These are phyloP conservation scores for Casaregolazyma suthepensis DNA, from an alignment of 1,139 yeast species.

Conservation along the genomic window DNA sequence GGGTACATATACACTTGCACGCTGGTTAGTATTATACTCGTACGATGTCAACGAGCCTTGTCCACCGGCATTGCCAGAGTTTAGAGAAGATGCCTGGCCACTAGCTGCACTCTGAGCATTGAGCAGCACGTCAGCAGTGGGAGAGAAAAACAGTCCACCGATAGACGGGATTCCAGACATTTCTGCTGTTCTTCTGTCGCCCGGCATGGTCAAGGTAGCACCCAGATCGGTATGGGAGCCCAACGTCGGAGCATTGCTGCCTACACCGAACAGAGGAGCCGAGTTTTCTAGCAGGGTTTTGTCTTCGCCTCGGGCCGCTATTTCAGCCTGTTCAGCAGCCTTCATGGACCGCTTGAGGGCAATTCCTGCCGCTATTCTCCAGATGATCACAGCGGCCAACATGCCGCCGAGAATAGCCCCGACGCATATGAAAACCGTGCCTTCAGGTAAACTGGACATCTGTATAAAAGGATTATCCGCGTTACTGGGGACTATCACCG, in stretches of 20 bases:
- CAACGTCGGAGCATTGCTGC: slow-evolving; percentile 13
- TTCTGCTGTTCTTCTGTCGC: slow-evolving; percentile 10
- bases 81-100: slow-evolving; percentile 11
- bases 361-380: slow-evolving; percentile 26
- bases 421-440: slow-evolving; percentile 76
- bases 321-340: slow-evolving; percentile 17
- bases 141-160: slow-evolving; percentile 56
- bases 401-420: slow-evolving; percentile 62
- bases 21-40: slow-evolving; percentile 2
- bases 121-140: slow-evolving; percentile 69
- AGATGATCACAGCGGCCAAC: slow-evolving; percentile 39
- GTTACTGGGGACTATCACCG: slow-evolving; percentile 56
- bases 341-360: slow-evolving; percentile 22
- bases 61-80: slow-evolving; percentile 9
- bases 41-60: neutral
- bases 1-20: slow-evolving; percentile 32
- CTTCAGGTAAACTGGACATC: slow-evolving; percentile 49
- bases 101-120: slow-evolving; percentile 24
- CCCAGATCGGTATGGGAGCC: slow-evolving; percentile 9
- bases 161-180: slow-evolving; percentile 11
- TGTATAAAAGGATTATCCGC: slow-evolving; percentile 58
- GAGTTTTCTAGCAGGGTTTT: slow-evolving; percentile 14
- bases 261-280: slow-evolving; percentile 14
- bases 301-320: slow-evolving; percentile 15
- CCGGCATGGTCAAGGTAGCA: slow-evolving; percentile 4